Percentiles rank a stretch among this genome's conserved stretches.
Conservation (phyloP, 371 early-diverging fungal genomes). For the Mucor circinelloides region DNA sequence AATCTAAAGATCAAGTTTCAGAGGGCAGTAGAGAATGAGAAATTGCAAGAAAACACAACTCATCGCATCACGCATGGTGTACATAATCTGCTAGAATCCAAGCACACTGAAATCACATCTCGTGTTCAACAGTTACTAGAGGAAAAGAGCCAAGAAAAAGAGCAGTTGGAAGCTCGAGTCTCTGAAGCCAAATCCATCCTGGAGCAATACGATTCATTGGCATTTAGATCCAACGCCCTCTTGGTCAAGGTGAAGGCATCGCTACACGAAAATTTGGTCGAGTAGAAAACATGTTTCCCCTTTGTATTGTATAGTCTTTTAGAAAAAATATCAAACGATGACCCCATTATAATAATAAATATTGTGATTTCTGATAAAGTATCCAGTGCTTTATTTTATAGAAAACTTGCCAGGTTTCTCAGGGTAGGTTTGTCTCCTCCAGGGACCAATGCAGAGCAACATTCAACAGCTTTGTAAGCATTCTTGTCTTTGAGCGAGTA, state of each 20-base stretch:
- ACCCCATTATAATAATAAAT: too few relatives aligned
- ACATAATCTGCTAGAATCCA: background rate
- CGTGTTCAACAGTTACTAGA: background rate
- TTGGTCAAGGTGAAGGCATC: background rate
- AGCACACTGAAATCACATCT: background rate
- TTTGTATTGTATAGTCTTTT: too few relatives aligned
- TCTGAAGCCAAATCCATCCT: background rate
- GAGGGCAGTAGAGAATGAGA: background rate
- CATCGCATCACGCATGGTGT: background rate
- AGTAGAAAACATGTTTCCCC: background rate
- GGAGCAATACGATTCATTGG: background rate
- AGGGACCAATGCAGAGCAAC: too few relatives aligned
- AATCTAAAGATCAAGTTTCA: constrained; percentile 14
- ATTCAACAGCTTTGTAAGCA: too few relatives aligned
- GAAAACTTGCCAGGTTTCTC: too few relatives aligned
- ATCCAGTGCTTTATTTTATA: too few relatives aligned
- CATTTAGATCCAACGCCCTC: background rate
- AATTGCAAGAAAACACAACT: background rate
- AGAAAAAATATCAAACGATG: too few relatives aligned
- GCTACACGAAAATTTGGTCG: background rate
- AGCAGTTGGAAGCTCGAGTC: background rate
- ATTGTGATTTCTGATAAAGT: too few relatives aligned
- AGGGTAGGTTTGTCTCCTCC: too few relatives aligned
- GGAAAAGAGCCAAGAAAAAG: background rate
- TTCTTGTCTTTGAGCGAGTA: too few relatives aligned